Conservation (phyloP, 306 rosid genomes). For the Hippophae gyantsensis region DNA sequence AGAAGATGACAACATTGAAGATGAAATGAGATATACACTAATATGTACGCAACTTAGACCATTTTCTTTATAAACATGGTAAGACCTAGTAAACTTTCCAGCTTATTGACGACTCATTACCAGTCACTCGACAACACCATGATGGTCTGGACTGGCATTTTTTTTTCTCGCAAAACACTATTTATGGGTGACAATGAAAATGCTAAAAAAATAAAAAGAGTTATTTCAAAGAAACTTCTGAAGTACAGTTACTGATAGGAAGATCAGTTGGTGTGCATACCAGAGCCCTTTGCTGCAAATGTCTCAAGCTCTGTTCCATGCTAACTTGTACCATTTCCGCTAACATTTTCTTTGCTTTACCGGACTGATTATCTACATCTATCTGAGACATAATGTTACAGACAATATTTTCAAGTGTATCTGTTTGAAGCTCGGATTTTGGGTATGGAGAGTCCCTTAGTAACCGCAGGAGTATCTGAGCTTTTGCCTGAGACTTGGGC, state of each 20-base stretch:
- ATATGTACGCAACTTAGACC: slow-evolving; percentile 19
- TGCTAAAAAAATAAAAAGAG: slow-evolving; percentile 12
- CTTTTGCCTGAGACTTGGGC: slow-evolving; percentile 75
- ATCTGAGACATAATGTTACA: slow-evolving; percentile 86
- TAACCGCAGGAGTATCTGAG: slow-evolving; percentile 57
- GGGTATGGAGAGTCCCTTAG: slow-evolving; percentile 83
- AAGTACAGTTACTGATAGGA: slow-evolving; percentile 55
- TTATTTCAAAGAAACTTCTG: slow-evolving; percentile 80
- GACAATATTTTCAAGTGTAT: slow-evolving; percentile 85
- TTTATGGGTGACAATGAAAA: not conserved
- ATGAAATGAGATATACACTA: slow-evolving; percentile 11
- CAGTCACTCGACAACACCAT: slow-evolving; percentile 75
- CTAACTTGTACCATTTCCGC: slow-evolving; percentile 99
- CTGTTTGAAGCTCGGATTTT: slow-evolving; percentile 68
- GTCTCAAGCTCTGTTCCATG: slow-evolving; percentile 94
- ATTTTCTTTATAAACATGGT: slow-evolving; percentile 42
- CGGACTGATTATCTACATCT: slow-evolving; percentile 79
- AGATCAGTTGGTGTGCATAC: slow-evolving; percentile 84
- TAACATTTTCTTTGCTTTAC: slow-evolving; percentile 90
- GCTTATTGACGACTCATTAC: slow-evolving; percentile 61
- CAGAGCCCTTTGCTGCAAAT: slow-evolving; percentile 86
- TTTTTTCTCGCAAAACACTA: slow-evolving; percentile 29
- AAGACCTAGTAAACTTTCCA: slow-evolving; percentile 23
- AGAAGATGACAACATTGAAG: not conserved
- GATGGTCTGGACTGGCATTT: slow-evolving; percentile 94